These are phyloP conservation scores for Bipolaris oryzae DNA, from an alignment of 2,329 filamentous ascomycete genomes.

Conservation along the genomic window DNA sequence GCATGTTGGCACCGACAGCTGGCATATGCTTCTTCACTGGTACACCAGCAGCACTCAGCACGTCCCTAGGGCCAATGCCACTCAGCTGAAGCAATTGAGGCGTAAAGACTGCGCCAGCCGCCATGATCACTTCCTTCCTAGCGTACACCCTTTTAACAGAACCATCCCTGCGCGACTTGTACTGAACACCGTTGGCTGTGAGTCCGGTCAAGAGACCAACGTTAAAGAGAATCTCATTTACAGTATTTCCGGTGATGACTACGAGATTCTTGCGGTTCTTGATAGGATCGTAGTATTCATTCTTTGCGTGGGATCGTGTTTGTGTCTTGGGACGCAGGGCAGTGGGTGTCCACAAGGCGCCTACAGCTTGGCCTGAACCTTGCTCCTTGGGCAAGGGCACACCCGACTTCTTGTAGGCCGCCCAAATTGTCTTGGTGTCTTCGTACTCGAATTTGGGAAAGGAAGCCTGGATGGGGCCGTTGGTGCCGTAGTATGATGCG, in stretches of 20 bases:
- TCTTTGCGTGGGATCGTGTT: slow-evolving; percentile 45
- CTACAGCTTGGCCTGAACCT: slow-evolving; percentile 34
- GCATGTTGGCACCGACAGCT: slow-evolving; percentile 43
- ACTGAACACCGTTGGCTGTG: slow-evolving; percentile 31
- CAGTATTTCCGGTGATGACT: slow-evolving; percentile 29
- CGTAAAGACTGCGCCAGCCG: slow-evolving; percentile 63
- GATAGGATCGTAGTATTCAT: slow-evolving; percentile 33
- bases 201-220: slow-evolving; percentile 19
- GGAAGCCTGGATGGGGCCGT: slow-evolving; percentile 33
- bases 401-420: slow-evolving; percentile 24
- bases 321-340: slow-evolving; percentile 32
- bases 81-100: slow-evolving; percentile 55
- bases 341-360: slow-evolving; percentile 40
- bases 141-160: slow-evolving; percentile 31
- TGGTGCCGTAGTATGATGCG: slow-evolving; percentile 29
- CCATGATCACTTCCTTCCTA: slow-evolving; percentile 62
- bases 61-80: slow-evolving; percentile 35
- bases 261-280: slow-evolving; percentile 31
- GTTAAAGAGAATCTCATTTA: slow-evolving; percentile 35
- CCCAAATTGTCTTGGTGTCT: slow-evolving; percentile 28
- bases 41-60: slow-evolving; percentile 32
- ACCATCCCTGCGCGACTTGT: slow-evolving; percentile 24
- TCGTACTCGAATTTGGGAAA: slow-evolving; percentile 36
- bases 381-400: slow-evolving; percentile 33
- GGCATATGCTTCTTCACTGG: slow-evolving; percentile 34